phyloP scores from a whole-genome alignment of 345 rosid genomes.

The Heritiera littoralis region DNA sequence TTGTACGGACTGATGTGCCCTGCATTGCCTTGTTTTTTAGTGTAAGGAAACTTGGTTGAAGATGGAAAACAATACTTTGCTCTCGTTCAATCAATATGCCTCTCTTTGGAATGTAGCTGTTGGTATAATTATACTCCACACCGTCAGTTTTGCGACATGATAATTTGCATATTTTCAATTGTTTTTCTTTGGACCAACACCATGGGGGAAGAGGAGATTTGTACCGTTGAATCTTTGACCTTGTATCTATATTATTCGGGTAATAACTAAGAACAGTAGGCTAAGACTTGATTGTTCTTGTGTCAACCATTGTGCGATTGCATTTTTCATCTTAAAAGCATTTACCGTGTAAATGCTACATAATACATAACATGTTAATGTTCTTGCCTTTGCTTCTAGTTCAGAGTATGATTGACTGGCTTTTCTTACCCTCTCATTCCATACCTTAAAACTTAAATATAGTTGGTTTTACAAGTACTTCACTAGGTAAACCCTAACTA shows the following conservation, averaged over 20 bases:
- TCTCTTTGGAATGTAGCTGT: background rate
- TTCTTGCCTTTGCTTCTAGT: too few relatives aligned
- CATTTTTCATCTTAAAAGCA: too few relatives aligned
- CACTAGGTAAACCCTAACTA: background rate
- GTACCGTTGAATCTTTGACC: background rate
- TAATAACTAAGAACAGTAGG: too few relatives aligned
- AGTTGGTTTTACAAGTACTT: too few relatives aligned
- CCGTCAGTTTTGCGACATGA: background rate
- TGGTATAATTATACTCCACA: background rate
- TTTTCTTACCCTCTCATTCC: too few relatives aligned
- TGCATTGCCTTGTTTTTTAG: background rate
- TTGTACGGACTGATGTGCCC: background rate
- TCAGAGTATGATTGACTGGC: too few relatives aligned
- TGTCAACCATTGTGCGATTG: too few relatives aligned
- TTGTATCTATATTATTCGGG: too few relatives aligned
- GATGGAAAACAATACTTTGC: background rate
- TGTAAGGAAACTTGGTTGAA: background rate
- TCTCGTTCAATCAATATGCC: slow-evolving; percentile 7
- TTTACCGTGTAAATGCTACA: too few relatives aligned
- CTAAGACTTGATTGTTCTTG: too few relatives aligned
- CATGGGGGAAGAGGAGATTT: background rate
- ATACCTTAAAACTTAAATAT: too few relatives aligned
- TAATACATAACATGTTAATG: too few relatives aligned
- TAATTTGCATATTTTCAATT: background rate
- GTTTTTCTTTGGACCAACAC: background rate